Evolutionary conservation across 148 eudicot species (phyloP), one percentile per base, ranked within the genome.

Genomic region (Rhododendron williamsianum): DNA sequence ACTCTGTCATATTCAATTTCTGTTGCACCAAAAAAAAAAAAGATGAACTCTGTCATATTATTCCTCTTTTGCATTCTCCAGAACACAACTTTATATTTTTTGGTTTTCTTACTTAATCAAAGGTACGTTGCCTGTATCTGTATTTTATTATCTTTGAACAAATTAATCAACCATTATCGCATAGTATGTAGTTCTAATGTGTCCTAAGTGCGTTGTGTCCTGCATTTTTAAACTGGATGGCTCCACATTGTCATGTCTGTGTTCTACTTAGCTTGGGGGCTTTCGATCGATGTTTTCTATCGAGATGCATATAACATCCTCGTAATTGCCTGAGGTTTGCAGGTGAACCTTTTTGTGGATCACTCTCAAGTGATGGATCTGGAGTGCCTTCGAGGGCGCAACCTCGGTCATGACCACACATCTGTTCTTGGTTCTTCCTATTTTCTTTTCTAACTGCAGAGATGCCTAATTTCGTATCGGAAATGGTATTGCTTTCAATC

Each of bases 341-440:
- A 96, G 99, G 98, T 96, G 80, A 96, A 96, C 83, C 97, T 96
- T 73, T 91, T 94, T 63, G 98, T 96, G 88, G 98, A 95, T 90
- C 99, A 93, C 71, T 92, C 98, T 45, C 97, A 96, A 88, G 94
- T 96, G 89, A 87, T 93, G 89, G 92, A 92, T 88, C 88, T 96
- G 89, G 98, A 96, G 90, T 95, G 98, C 84, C 93, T 95, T 41
- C 90, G 99, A 35, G 98, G 99, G 15, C 82, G 93, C 71, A 92
- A 91, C 87, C 92, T 90, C 60, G 96, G 98, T 71, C 91, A 92
- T 82, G 89, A 93, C 88, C 93, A 94, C 89, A 88, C 77, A 87
- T 96, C 98, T 82, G 97, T 96, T 83, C 92, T 95, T 74, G 88
- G 93, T 56, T 91, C 92, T 43, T 89, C 97, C 76, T 91, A 88